phyloP scores from a whole-genome alignment of 495 filamentous ascomycete genomes.

The Neurospora cerealis region DNA sequence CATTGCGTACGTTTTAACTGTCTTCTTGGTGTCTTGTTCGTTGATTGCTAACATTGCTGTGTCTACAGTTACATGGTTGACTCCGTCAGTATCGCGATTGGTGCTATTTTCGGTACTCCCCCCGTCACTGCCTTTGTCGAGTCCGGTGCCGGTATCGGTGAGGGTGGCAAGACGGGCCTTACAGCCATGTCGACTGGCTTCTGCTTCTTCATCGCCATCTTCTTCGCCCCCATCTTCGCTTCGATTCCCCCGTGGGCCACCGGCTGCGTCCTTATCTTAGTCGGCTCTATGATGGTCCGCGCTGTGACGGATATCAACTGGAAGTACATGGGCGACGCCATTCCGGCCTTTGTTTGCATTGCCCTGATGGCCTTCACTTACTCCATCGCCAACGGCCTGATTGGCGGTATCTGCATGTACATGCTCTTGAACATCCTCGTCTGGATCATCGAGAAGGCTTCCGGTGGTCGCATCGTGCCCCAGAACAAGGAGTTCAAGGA shows the following conservation, averaged over 20 bases:
- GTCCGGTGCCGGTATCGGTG: slow-evolving; percentile 73
- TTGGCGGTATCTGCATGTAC: slow-evolving; percentile 66
- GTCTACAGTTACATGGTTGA: slow-evolving; percentile 54
- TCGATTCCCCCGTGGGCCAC: slow-evolving; percentile 80
- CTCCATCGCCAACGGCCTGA: slow-evolving; percentile 67
- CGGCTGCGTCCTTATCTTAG: slow-evolving; percentile 69
- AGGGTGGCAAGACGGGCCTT: slow-evolving; percentile 73
- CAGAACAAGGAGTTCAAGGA: slow-evolving; percentile 64
- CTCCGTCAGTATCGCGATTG: slow-evolving; percentile 66
- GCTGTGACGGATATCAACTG: slow-evolving; percentile 74
- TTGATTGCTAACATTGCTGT: neutral
- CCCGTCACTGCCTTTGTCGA: slow-evolving; percentile 79
- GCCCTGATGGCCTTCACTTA: slow-evolving; percentile 82
- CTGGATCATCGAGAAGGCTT: slow-evolving; percentile 53
- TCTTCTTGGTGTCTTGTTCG: neutral
- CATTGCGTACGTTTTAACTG: slow-evolving; percentile 36
- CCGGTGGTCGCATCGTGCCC: slow-evolving; percentile 59
- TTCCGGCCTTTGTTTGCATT: slow-evolving; percentile 74
- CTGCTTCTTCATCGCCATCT: slow-evolving; percentile 77
- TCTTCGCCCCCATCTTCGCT: slow-evolving; percentile 81
- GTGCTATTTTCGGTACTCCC: slow-evolving; percentile 60
- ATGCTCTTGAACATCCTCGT: slow-evolving; percentile 55
- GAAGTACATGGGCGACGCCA: slow-evolving; percentile 65
- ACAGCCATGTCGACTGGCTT: slow-evolving; percentile 67
- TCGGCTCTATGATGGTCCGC: slow-evolving; percentile 72